Conservation (phyloP, 2,329 filamentous ascomycete genomes). For the Epicoccum sorghinum region DNA sequence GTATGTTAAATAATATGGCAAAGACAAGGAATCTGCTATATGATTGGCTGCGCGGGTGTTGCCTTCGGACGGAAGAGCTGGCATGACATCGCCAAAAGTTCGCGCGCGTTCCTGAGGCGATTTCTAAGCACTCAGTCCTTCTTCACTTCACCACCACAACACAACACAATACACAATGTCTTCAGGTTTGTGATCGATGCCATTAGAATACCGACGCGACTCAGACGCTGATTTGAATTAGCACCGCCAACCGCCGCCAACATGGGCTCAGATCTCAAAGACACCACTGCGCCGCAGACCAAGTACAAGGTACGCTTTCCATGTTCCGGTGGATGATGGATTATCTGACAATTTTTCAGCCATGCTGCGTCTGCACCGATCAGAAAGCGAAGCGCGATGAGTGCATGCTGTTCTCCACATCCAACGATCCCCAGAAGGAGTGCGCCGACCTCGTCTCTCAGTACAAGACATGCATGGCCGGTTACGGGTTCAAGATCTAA, state of each 20-base stretch:
- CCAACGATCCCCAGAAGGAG: constrained; percentile 80
- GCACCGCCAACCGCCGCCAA: constrained; percentile 49
- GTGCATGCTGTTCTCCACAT: constrained; percentile 96
- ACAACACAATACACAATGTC: constrained; percentile 9
- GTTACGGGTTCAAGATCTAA: constrained; percentile 79
- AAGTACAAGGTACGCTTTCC: constrained; percentile 52
- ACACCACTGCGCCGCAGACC: constrained; percentile 44
- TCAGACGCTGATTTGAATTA: constrained; percentile 12
- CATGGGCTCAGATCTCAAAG: constrained; percentile 54
- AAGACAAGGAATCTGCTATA: too few relatives aligned
- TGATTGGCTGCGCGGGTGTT: too few relatives aligned
- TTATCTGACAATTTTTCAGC: constrained; percentile 58
- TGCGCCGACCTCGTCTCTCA: constrained; percentile 82
- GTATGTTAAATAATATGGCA: too few relatives aligned
- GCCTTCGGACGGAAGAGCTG: not conserved
- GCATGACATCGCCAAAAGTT: constrained; percentile 17
- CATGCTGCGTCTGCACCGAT: constrained; percentile 96
- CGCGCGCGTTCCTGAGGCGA: constrained; percentile 13
- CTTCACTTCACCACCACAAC: constrained; percentile 12
- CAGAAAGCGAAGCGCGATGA: constrained; percentile 93
- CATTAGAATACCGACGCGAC: not conserved
- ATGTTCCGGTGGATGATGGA: not conserved
- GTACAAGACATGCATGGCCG: constrained; percentile 91
- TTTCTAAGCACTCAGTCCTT: constrained; percentile 16
- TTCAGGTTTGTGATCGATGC: constrained; percentile 7